phyloP scores from a whole-genome alignment of 495 filamentous ascomycete genomes.

The Xylaria castorea region DNA sequence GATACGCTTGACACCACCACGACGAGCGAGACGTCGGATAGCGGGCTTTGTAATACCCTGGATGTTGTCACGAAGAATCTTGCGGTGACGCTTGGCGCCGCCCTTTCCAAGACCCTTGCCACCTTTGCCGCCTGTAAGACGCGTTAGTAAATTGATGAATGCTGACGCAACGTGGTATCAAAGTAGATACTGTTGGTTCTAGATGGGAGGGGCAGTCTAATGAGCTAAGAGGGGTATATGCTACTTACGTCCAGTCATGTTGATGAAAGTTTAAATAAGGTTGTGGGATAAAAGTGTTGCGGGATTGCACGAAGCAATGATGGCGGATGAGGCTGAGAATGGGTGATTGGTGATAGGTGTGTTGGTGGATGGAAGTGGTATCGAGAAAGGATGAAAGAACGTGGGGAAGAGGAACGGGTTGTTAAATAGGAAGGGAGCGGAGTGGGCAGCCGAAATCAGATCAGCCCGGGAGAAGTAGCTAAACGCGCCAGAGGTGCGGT shows the following conservation, averaged over 20 bases:
- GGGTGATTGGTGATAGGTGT: constrained; percentile 41
- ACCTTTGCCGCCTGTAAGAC: constrained; percentile 80
- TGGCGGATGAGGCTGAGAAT: constrained; percentile 53
- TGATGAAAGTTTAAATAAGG: constrained; percentile 46
- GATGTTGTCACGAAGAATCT: constrained; percentile 99
- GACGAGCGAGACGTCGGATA: constrained; percentile 99
- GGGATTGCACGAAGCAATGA: constrained; percentile 41
- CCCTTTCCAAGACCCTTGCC: constrained; percentile 94
- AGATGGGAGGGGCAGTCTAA: not conserved
- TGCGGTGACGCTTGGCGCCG: constrained; percentile 92
- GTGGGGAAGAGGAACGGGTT: constrained; percentile 52
- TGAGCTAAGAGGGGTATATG: not conserved
- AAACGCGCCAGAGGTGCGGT: not conserved
- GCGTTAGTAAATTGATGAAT: constrained; percentile 36
- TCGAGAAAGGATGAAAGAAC: constrained; percentile 46
- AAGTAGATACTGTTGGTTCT: not conserved
- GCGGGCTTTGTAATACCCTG: constrained; percentile 99
- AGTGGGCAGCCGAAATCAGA: constrained; percentile 48
- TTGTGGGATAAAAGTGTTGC: constrained; percentile 39
- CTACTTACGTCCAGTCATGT: constrained; percentile 96
- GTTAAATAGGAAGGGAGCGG: constrained; percentile 51
- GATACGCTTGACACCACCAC: constrained; percentile 99
- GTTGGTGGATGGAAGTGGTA: constrained; percentile 29
- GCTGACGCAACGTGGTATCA: constrained; percentile 33
- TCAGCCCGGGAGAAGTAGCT: constrained; percentile 40